A percentile compares a stretch with the other conserved stretches of the same genome.
phyloP scores from a whole-genome alignment of 169 alveolate species.

The Perkinsus chesapeaki region DNA sequence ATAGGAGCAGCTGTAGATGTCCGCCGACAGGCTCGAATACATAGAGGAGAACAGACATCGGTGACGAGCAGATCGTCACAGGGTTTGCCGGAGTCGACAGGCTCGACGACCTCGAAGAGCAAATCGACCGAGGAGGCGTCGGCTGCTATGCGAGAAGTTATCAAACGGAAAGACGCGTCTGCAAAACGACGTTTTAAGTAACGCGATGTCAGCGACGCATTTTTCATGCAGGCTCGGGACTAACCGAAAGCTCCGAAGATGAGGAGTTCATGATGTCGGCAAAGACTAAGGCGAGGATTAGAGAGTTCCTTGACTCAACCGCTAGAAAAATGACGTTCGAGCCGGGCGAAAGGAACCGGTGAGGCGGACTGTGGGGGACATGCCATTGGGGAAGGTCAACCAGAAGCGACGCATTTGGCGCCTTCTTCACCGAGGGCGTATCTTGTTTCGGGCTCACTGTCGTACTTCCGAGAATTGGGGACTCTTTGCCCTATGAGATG shows the following conservation, averaged over 20 bases:
- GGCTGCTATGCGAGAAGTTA: background rate
- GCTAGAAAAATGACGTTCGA: background rate
- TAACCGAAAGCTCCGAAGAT: background rate
- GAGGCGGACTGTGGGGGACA: no score
- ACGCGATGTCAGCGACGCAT: background rate
- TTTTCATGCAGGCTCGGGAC: background rate
- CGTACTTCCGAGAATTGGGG: no score
- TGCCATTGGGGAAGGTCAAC: no score
- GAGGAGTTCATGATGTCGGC: background rate
- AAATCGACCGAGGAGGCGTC: background rate
- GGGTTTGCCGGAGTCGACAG: background rate
- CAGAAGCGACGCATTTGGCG: no score
- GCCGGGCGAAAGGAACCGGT: no score
- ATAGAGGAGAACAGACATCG: background rate
- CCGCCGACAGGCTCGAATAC: background rate
- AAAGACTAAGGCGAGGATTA: background rate
- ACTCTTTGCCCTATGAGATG: no score
- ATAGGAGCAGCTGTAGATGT: background rate
- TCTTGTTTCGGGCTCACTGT: no score
- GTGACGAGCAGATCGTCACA: background rate
- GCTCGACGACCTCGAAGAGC: background rate
- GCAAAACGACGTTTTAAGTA: background rate
- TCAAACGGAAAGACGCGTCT: background rate
- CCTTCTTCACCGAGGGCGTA: no score
- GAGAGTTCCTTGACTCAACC: background rate